Evolutionary conservation across 768 basidiomycete genomes (phyloP).

Genomic region (Paxillus rubicundulus): DNA sequence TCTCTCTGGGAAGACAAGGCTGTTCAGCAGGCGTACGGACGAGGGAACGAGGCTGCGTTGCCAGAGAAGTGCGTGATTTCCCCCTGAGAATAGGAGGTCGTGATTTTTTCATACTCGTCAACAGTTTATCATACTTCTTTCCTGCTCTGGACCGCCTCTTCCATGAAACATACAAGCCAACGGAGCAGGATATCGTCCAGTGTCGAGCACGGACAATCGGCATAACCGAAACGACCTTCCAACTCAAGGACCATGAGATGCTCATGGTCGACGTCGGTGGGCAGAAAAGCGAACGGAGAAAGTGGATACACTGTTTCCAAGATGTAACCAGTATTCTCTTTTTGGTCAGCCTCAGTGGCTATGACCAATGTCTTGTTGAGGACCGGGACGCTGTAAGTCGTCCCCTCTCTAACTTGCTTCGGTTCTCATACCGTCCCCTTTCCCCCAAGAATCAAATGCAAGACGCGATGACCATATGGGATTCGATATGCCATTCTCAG

Average conservation of each 20-base stretch:
- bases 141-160: constrained; percentile 79
- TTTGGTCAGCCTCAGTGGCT: constrained; percentile 87
- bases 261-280: constrained; percentile 94
- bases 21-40: constrained; percentile 70
- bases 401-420: not conserved
- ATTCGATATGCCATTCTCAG: constrained; percentile 95
- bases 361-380: constrained; percentile 92
- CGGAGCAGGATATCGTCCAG: constrained; percentile 85
- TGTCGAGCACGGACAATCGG: constrained; percentile 87
- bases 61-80: constrained; percentile 75
- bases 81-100: not conserved
- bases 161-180: constrained; percentile 65
- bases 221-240: constrained; percentile 86
- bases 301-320: constrained; percentile 95
- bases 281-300: constrained; percentile 89
- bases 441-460: constrained; percentile 89
- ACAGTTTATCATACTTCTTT: constrained; percentile 75
- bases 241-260: constrained; percentile 76
- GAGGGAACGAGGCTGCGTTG: constrained; percentile 88
- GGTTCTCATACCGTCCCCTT: not conserved
- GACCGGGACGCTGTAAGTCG: constrained; percentile 81
- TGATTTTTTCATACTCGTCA: not conserved
- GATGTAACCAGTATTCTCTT: constrained; percentile 93
- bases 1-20: constrained; percentile 74
- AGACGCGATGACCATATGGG: constrained; percentile 98